Conservation (phyloP, 345 rosid genomes). For the Brassica napus region Da-Ae NC_063436.1:24571001-24571500, state of each 20-base stretch:
- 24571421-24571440: neutral
- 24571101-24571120: neutral
- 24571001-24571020: no score
- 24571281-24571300: neutral
- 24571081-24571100: no score
- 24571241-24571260: neutral
- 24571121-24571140: neutral
- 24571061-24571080: no score
- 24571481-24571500: neutral
- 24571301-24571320: constrained; percentile 18
- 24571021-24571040: no score
- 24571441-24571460: neutral
- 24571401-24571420: neutral
- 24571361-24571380: neutral
- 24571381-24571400: neutral
- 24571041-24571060: no score
- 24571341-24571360: neutral
- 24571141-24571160: neutral
- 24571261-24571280: constrained; percentile 6
- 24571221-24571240: neutral
- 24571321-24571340: constrained; percentile 18
- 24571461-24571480: neutral
- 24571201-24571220: neutral
- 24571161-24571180: neutral
- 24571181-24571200: neutral